A percentile compares a stretch with the other conserved stretches of the same genome.
Conservation (phyloP, 2,329 filamentous ascomycete species). For the Aspergillus ochraceoroseus region DNA sequence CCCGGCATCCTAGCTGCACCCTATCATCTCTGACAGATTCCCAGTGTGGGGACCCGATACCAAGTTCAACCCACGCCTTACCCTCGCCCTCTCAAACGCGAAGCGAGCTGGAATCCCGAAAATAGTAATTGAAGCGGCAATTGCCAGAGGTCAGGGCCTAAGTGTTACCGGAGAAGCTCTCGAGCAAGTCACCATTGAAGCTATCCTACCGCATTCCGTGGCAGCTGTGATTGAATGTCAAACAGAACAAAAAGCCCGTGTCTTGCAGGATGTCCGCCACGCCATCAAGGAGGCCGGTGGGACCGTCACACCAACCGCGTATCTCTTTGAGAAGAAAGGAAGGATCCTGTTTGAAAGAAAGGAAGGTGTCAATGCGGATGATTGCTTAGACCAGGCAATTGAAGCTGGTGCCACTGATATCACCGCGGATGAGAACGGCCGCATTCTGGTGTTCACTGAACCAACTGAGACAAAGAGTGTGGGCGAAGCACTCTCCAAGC, state of each 20-base stretch:
- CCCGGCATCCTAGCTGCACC: not conserved
- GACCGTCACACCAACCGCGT: conserved; percentile 66
- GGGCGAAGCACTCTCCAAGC: conserved; percentile 58
- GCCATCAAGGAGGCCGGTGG: conserved; percentile 69
- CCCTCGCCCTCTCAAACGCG: conserved; percentile 65
- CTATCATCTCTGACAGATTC: conserved; percentile 13
- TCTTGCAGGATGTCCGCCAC: conserved; percentile 66
- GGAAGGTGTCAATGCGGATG: conserved; percentile 56
- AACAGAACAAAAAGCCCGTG: conserved; percentile 72
- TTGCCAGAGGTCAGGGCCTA: conserved; percentile 82
- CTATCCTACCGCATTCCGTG: conserved; percentile 66
- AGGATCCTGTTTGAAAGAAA: conserved; percentile 63
- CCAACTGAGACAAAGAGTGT: conserved; percentile 61
- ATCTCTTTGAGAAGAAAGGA: conserved; percentile 79
- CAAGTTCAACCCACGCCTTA: conserved; percentile 69
- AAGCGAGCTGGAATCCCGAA: conserved; percentile 87
- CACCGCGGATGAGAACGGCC: conserved; percentile 59
- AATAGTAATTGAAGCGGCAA: conserved; percentile 72
- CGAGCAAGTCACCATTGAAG: conserved; percentile 74
- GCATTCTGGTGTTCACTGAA: conserved; percentile 66
- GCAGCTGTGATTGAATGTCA: conserved; percentile 80
- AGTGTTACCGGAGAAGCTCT: conserved; percentile 69
- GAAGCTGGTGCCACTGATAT: conserved; percentile 67
- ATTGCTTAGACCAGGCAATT: conserved; percentile 73
- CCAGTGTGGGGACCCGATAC: conserved; percentile 71